Evolutionary conservation across 345 rosid genomes (phyloP).

Genomic region (Dovyalis caffra): DNA sequence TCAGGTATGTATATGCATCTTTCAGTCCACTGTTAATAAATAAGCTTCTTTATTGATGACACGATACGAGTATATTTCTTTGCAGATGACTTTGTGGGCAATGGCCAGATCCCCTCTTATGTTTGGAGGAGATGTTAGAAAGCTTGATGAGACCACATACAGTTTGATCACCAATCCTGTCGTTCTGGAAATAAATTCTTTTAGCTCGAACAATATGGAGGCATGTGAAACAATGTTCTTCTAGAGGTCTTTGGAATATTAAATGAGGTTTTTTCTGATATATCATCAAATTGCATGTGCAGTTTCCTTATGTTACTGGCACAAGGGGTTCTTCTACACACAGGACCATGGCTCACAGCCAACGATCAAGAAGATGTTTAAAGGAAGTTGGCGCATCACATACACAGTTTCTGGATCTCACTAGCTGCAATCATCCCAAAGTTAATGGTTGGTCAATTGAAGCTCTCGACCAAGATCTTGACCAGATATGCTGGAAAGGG

Average conservation of each 20-base stretch:
- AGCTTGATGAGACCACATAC: conserved; percentile 60
- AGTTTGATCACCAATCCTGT: conserved; percentile 70
- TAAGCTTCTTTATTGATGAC: conserved; percentile 6
- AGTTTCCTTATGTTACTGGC: conserved; percentile 55
- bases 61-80: conserved; percentile 10
- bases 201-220: conserved; percentile 79
- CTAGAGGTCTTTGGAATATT: conserved; percentile 3
- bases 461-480: conserved; percentile 41
- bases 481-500: conserved; percentile 70
- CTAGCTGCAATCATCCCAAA: conserved; percentile 64
- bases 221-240: conserved; percentile 29
- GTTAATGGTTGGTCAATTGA: conserved; percentile 59
- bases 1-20: conserved; percentile 46
- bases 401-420: conserved; percentile 47
- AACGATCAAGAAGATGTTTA: conserved; percentile 6
- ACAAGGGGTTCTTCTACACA: conserved; percentile 16
- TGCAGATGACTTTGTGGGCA: conserved; percentile 90
- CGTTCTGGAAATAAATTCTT: conserved; percentile 61
- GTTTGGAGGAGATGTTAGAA: conserved; percentile 90
- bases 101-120: conserved; percentile 90
- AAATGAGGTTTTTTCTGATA: neutral
- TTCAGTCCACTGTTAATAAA: neutral
- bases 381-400: conserved; percentile 22
- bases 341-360: conserved; percentile 9
- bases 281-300: conserved; percentile 20